Base-by-base conservation (phyloP, 441 rosid species). In the Euphorbia schlechtendalii region DNA sequence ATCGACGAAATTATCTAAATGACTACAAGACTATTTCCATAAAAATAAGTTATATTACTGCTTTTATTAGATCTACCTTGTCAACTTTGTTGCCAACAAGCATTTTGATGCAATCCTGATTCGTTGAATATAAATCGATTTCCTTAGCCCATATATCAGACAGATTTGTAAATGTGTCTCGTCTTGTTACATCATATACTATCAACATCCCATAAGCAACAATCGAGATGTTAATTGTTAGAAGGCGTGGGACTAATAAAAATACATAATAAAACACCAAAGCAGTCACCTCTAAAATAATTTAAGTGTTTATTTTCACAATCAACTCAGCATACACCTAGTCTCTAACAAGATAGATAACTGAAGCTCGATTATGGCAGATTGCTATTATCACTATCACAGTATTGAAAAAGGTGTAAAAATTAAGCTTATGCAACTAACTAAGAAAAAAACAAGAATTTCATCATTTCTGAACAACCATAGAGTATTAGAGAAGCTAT, bases 61-160 rank as follows among this genome's bases (percentile, higher is more conserved):
- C 0, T 63, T 63, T 18, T 18, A 43, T n/a, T 56, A 56, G 14
- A 25, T 20, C 18, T 61, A 82, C 82, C 82, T 80, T 82, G 61
- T 82, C 86, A 8, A 82, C 82, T 73, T 82, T 82, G 76, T 82
- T 82, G 18, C 86, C 86, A 24, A 82, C 86, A 22, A 82, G 84
- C 86, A 82, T 78, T 78, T 80, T 82, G 71, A 82, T 80, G 77
- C 82, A 82, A 43, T 82, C 80, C 63, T 79, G 81, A 71, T 79
- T 82, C 51, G 83, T 82, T 3, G 82, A 80, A 66, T 80, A 78
- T 65, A 82, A 65, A 61, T 82, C 84, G 49, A 82, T 71, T 68
- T 82, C 86, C 60, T 80, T 82, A 22, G 82, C 81, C 86, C 86
- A 82, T 66, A 82, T 71, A 51, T 77, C 81, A 59, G 84, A 77